These are phyloP conservation scores for Yarrowia bubula DNA, from an alignment of 805 yeast species.

Conservation along the genomic window DNA sequence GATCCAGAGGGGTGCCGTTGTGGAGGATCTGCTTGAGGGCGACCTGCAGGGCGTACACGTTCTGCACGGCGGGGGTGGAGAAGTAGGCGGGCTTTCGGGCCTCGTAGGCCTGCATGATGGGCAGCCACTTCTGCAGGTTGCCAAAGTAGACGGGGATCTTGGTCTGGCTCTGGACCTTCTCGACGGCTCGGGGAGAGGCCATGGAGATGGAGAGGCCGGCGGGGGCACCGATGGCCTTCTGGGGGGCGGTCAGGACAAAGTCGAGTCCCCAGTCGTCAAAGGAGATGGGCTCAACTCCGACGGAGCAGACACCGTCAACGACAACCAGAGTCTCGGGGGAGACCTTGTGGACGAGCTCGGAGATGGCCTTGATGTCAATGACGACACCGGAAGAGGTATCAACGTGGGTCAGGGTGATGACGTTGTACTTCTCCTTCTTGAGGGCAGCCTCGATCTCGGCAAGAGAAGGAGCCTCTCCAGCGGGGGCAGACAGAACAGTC, in stretches of 20 bases:
- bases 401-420: constrained; percentile 87
- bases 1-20: constrained; percentile 50
- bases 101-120: constrained; percentile 85
- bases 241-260: constrained; percentile 86
- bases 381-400: constrained; percentile 97
- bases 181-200: constrained; percentile 74
- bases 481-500: constrained; percentile 63
- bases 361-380: constrained; percentile 61
- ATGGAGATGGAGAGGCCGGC: constrained; percentile 81
- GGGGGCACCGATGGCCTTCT: constrained; percentile 93
- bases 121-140: constrained; percentile 79
- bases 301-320: constrained; percentile 94
- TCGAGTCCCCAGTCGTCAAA: constrained; percentile 91
- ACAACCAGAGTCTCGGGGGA: constrained; percentile 80
- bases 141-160: constrained; percentile 57
- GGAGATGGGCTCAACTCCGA: constrained; percentile 81
- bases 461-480: constrained; percentile 65
- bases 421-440: constrained; percentile 51
- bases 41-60: constrained; percentile 73
- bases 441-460: constrained; percentile 57
- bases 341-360: constrained; percentile 56
- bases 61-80: constrained; percentile 96
- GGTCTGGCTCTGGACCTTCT: constrained; percentile 50
- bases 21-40: constrained; percentile 68
- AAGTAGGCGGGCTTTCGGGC: constrained; percentile 75